Evolutionary conservation across 2,329 filamentous ascomycete genomes (phyloP).

Genomic region (Fusarium brachygibbosum): DNA sequence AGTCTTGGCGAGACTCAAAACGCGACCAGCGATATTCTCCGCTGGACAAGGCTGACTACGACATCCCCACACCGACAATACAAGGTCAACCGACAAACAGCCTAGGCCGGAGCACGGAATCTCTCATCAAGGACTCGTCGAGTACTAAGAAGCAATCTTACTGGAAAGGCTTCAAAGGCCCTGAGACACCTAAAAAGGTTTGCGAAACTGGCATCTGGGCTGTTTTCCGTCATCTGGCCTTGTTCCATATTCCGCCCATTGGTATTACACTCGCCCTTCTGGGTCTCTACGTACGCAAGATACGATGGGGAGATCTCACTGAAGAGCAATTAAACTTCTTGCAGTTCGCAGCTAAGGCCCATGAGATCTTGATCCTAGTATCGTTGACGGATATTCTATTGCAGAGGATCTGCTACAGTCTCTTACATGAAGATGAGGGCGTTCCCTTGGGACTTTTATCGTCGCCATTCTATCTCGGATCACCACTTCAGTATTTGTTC

Average conservation of each 20-base stretch:
- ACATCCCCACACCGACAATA: background rate
- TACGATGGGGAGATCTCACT: background rate
- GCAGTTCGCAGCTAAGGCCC: conserved; percentile 16
- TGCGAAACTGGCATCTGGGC: background rate
- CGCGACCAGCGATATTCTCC: background rate
- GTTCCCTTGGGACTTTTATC: background rate
- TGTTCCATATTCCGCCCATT: background rate
- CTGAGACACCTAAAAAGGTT: background rate
- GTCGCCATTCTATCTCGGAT: background rate
- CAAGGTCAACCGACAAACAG: background rate
- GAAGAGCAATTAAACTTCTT: background rate
- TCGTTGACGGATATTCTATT: conserved; percentile 6
- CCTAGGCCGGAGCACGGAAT: background rate
- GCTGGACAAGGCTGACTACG: background rate
- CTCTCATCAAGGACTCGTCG: background rate
- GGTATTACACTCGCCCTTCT: background rate
- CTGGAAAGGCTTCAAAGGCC: conserved; percentile 3
- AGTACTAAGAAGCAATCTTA: background rate
- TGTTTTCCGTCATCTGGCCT: background rate
- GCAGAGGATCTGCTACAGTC: background rate
- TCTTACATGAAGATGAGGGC: background rate
- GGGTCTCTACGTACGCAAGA: background rate
- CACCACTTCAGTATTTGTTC: background rate
- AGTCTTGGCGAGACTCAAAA: too few relatives aligned
- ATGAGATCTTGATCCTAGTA: background rate